Evolutionary conservation across 257 asterid species (phyloP), one percentile per base, ranked within the genome.

Genomic region (Fraxinus cuspidata): DNA sequence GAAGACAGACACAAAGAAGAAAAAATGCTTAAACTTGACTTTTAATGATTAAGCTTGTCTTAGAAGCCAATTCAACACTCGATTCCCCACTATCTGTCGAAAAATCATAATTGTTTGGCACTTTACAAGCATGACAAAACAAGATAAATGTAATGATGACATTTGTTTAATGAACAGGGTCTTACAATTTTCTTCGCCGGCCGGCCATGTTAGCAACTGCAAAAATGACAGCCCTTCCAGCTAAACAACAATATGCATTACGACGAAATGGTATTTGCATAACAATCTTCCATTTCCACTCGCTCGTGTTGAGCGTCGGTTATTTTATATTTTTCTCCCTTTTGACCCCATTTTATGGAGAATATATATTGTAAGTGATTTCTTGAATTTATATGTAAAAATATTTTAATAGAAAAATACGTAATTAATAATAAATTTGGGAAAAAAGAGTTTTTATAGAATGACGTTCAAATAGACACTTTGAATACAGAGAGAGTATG

Each of bases 31-130:
- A 58, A 21, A 58, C 66, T 58, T 21, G 23, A 63, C 69, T 63
- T 63, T 63, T 9, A 63, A 63, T 63, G 69, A 63, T 63, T 63
- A 63, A 63, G 16, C 69, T 63, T 63, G 69, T 27, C 69, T 63
- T 63, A 63, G 69, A 63, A 63, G 69, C 69, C 69, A 63, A 63
- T 63, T 63, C 69, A 63, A 63, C n/a, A 25, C 69, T 63, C 69
- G 18, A 63, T 63, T 63, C 32, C 35, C 69, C 69, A 63, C 69
- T 63, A 63, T 21, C 63, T 56, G 34, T 63, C 69, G 19, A 27
- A 27, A 27, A 27, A 63, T 0, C 35, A 63, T 63, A n/a, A 63
- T 63, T 63, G 34, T 23, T 25, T 63, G 69, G 34, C 35, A 63
- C 69, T 12, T 35, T 63, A 11, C 69, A 63, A 63, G 69, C 34